Percentiles rank a stretch among this genome's conserved stretches.
Evolutionary conservation across 225 moss, liverwort and hornwort genomes (phyloP).

Genomic region (Rhytidiadelphus loreus): DNA sequence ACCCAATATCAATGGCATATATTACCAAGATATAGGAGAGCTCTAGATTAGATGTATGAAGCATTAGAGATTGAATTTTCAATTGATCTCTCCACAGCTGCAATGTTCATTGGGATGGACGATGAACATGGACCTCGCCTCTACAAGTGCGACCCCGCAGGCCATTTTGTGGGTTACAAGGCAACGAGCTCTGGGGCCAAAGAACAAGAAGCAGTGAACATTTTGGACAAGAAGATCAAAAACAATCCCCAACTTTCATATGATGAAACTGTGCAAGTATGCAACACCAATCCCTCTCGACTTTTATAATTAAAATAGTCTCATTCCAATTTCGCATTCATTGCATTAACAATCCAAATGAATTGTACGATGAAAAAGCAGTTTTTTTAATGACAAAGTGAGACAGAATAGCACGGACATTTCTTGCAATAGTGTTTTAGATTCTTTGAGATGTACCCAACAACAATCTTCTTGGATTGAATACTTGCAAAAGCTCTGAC

Average conservation of each 20-base stretch:
- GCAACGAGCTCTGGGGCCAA: constrained; percentile 90
- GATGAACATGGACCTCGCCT: constrained; percentile 74
- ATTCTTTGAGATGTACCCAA: not conserved
- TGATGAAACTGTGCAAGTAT: constrained; percentile 88
- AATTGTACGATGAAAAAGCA: not conserved
- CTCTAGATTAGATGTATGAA: not conserved
- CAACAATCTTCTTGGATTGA: not conserved
- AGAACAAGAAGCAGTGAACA: constrained; percentile 89
- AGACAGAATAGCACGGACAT: not conserved
- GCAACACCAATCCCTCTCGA: not conserved
- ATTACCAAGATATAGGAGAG: not conserved
- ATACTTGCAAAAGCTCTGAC: not conserved
- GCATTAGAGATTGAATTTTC: not conserved
- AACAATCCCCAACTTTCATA: constrained; percentile 73
- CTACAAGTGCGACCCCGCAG: constrained; percentile 61
- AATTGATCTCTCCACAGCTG: constrained; percentile 25
- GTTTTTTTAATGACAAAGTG: not conserved
- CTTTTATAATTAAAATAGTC: not conserved
- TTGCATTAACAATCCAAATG: not conserved
- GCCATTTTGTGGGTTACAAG: constrained; percentile 43
- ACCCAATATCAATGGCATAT: not conserved
- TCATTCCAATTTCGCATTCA: not conserved
- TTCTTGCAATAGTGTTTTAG: not conserved
- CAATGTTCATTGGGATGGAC: constrained; percentile 88
- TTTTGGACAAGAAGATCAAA: constrained; percentile 85